A percentile compares a stretch with the other conserved stretches of the same genome.
phyloP scores from a whole-genome alignment of 176 grass and related monocot species.

The Musa troglodytarum region DNA sequence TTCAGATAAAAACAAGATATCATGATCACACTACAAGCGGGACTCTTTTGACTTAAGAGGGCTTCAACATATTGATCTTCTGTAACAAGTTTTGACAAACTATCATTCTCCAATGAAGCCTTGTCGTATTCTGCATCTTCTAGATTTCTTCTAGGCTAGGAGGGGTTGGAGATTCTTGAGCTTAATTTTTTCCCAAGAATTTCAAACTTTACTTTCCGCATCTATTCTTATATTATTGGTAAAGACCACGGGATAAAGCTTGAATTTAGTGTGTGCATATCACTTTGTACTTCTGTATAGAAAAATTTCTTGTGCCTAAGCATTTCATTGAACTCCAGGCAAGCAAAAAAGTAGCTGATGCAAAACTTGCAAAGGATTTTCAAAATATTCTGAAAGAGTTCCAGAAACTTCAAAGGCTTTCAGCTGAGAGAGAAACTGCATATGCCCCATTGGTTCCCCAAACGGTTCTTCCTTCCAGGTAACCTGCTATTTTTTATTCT shows the following conservation, averaged over 20 bases:
- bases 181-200: too few relatives aligned
- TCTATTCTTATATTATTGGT: too few relatives aligned
- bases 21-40: neutral
- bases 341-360: constrained; percentile 80
- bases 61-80: too few relatives aligned
- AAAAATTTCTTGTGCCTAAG: constrained; percentile 7
- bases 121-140: too few relatives aligned
- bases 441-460: constrained; percentile 82
- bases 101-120: too few relatives aligned
- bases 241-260: too few relatives aligned
- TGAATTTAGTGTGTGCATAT: too few relatives aligned
- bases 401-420: constrained; percentile 33
- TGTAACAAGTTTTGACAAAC: too few relatives aligned
- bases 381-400: constrained; percentile 42
- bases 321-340: constrained; percentile 44
- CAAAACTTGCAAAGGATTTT: constrained; percentile 49
- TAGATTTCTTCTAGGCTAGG: too few relatives aligned
- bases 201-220: too few relatives aligned
- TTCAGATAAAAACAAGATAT: neutral
- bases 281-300: too few relatives aligned
- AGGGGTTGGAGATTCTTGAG: too few relatives aligned
- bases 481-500: constrained; percentile 5
- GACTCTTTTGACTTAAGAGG: neutral
- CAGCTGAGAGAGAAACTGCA: constrained; percentile 45
- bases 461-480: constrained; percentile 42